Conservation (phyloP, 2,329 filamentous ascomycete genomes). For the Fusarium cyanostomum region DNA sequence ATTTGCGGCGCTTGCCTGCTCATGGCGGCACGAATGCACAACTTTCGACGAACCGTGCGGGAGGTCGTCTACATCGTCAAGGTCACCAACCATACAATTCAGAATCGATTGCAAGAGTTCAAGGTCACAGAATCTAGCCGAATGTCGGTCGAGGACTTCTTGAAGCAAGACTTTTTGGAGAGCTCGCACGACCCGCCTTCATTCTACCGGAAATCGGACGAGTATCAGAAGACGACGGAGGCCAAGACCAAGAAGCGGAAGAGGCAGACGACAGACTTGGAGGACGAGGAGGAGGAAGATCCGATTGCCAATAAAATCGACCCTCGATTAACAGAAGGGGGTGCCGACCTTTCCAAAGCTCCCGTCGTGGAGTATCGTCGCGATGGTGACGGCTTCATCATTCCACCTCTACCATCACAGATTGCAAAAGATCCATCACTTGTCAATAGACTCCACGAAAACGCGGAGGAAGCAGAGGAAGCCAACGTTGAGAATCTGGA, state of each 20-base stretch:
- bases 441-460: conserved; percentile 32
- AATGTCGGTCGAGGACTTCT: conserved; percentile 88
- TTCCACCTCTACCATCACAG: conserved; percentile 62
- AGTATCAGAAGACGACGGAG: conserved; percentile 64
- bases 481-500: conserved; percentile 49
- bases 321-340: conserved; percentile 40
- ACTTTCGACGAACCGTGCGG: conserved; percentile 89
- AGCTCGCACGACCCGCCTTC: conserved; percentile 83
- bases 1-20: conserved; percentile 95
- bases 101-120: conserved; percentile 92
- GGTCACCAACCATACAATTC: conserved; percentile 92
- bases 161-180: conserved; percentile 75
- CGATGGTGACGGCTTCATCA: conserved; percentile 75
- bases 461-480: conserved; percentile 21
- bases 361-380: conserved; percentile 55
- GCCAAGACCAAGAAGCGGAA: conserved; percentile 61
- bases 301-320: conserved; percentile 17
- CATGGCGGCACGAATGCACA: conserved; percentile 97
- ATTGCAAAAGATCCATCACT: conserved; percentile 47
- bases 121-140: conserved; percentile 84
- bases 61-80: conserved; percentile 99
- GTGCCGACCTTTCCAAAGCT: conserved; percentile 48
- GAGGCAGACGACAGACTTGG: conserved; percentile 48
- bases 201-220: conserved; percentile 73
- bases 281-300: conserved; percentile 29